Conservation (phyloP, 2,329 filamentous ascomycete genomes). For the Alternaria atra region DNA sequence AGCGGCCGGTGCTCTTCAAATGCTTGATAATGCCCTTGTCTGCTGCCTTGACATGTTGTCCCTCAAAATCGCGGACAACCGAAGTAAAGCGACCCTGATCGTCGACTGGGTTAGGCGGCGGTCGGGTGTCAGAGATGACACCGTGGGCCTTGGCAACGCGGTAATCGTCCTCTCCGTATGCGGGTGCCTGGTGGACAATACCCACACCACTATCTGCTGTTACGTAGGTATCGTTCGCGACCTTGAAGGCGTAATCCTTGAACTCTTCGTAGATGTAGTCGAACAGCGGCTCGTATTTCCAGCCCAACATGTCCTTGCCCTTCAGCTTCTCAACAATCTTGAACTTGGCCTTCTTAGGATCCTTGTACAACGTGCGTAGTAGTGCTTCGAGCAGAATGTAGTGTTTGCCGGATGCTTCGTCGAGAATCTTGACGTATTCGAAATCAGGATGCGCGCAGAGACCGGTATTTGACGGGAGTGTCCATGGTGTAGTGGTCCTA, state of each 20-base stretch:
- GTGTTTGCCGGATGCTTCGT: slow-evolving; percentile 82
- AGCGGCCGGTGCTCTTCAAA: slow-evolving; percentile 76
- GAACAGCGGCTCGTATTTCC: slow-evolving; percentile 89
- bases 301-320: slow-evolving; percentile 85
- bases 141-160: slow-evolving; percentile 78
- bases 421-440: slow-evolving; percentile 86
- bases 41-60: slow-evolving; percentile 88
- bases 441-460: slow-evolving; percentile 83
- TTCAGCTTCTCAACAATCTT: slow-evolving; percentile 81
- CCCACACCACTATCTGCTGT: slow-evolving; percentile 90
- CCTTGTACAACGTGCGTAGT: slow-evolving; percentile 86
- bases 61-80: slow-evolving; percentile 80
- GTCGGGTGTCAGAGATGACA: slow-evolving; percentile 77
- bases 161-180: slow-evolving; percentile 97
- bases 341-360: slow-evolving; percentile 94
- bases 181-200: slow-evolving; percentile 91
- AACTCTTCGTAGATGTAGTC: slow-evolving; percentile 90
- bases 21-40: slow-evolving; percentile 94
- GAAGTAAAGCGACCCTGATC: slow-evolving; percentile 81
- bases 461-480: slow-evolving; percentile 80
- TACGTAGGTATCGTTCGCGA: slow-evolving; percentile 85
- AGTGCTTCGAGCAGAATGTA: slow-evolving; percentile 87
- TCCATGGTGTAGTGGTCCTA: slow-evolving; percentile 85
- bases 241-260: slow-evolving; percentile 82
- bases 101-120: slow-evolving; percentile 91